phyloP scores from a whole-genome alignment of 1,284 basidiomycete genomes.

The Rhodotorula sp. region DNA sequence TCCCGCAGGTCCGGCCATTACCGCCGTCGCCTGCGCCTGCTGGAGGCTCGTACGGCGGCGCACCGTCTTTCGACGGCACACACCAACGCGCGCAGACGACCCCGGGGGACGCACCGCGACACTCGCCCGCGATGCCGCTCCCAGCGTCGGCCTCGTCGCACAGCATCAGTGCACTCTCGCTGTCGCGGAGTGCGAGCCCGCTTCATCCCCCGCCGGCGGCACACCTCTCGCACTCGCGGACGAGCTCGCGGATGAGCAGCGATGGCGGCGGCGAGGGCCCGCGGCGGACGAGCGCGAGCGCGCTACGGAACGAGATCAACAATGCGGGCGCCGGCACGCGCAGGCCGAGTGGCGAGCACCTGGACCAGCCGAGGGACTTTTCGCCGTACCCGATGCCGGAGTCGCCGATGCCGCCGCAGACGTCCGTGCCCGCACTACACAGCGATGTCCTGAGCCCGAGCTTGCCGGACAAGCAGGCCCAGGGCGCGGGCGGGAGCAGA shows the following conservation, averaged over 20 bases:
- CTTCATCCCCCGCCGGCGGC: not conserved
- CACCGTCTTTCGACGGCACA: not conserved
- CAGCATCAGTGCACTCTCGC: constrained; percentile 19
- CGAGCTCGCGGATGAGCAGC: not conserved
- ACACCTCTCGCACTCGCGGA: not conserved
- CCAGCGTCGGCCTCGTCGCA: constrained; percentile 13
- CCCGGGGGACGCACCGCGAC: constrained; percentile 16
- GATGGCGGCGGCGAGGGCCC: not conserved
- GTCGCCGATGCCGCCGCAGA: not conserved
- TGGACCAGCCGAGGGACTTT: not conserved
- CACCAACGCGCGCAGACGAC: constrained; percentile 11
- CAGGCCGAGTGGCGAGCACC: not conserved
- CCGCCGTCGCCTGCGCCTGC: constrained; percentile 8
- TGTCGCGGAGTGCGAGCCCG: constrained; percentile 5
- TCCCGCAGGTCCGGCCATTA: constrained; percentile 1
- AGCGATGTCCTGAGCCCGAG: not conserved
- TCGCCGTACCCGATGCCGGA: constrained; percentile 8
- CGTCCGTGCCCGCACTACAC: not conserved
- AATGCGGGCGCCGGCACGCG: not conserved
- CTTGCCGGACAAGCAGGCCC: not conserved
- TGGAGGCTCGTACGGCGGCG: not conserved
- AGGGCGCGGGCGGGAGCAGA: not conserved
- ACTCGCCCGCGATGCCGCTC: constrained; percentile 6
- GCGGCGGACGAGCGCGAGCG: constrained; percentile 4
- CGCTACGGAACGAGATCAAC: not conserved